Base-by-base conservation (phyloP, 108 stramenopile genomes). In the Nitzschia palea region DNA sequence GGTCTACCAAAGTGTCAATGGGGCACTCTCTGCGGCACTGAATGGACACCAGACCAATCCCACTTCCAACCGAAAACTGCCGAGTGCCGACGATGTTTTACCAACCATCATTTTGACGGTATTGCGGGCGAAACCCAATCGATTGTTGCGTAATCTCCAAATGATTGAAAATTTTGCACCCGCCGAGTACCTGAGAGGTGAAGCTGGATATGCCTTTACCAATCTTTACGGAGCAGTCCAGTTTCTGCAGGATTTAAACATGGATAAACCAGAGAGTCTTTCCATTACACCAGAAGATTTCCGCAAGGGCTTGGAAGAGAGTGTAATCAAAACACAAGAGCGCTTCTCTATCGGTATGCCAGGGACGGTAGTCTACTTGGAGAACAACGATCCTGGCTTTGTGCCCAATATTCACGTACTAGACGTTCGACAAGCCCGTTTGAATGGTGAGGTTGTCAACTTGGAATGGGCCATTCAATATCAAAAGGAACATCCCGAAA, bases 121-220 rank as follows among this genome's bases (percentile, higher is more conserved):
- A 17, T 51, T 94, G 8, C 76, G 77, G 33, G 78, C 88, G 3
- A 55, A 80, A 66, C 83, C 89, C 1, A 34, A 33, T 27, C 51
- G 64, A 17, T 33, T 94, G 22, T 31, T 72, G 15, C 57, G 44
- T 9, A 76, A 82, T 71, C 58, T 94, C 15, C 60, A 66, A 36
- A 71, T 91, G 44, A 70, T 94, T 48, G 90, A 91, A 65, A 31
- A 35, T 3, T 91, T 91, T 85, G 76, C 87, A 12, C 44, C 76
- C 17, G 66, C 60, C 15, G 76, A 87, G 55, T 70, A 89, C 44
- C 42, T 89, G 37, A 66, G 86, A 45, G 89, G 89, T 33, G 89
- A 94, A 70, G 83, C 87, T 26, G 92, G 89, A 44, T 94, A 94
- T 71, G 89, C 90, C 1, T 91, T 75, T 50, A 94, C 93, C 12